Evolutionary conservation across 176 grass and related monocot species (phyloP), one percentile per base, ranked within the genome.

Genomic region (Eragrostis nindensis): DNA sequence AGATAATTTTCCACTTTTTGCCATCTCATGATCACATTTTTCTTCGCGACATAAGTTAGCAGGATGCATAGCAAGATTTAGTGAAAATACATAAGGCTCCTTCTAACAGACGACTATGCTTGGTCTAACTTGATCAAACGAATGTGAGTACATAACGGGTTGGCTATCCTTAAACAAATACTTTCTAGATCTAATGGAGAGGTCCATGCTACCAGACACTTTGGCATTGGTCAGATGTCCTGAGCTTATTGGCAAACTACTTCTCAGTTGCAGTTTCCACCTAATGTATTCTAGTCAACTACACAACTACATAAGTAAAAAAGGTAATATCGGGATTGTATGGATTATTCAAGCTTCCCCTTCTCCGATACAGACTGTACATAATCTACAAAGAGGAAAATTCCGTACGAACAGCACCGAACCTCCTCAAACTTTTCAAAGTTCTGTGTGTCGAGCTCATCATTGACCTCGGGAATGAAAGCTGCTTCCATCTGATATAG

Each of bases 401-500:
- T 2, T 24, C 24, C n/a, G 3, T 48, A 9, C 64, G 21, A 74
- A 80, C 62, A 53, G 71, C 48, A 86, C 49, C 65, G 68, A 53
- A 93, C 91, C 91, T 93, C 91, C 64, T 93, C 91, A 75, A 91
- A 97, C 41, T 93, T 93, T 75, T 93, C 91, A 77, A 93, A 97
- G 74, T 94, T 97, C 70, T 97, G 94, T 30, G 94, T 97, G 74
- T 97, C 94, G 86, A 97, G 73, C 30, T 94, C 89, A 73, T 77
- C 81, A 81, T 65, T 93, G 64, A 97, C 90, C 78, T 91, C 89
- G 13, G 94, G 91, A 85, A 83, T 94, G 69, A 97, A 97, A 74
- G 94, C 91, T 53, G 94, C 94, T 80, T 93, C 86, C 91, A 97
- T 97, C 74, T 93, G 81, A 86, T 97, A 97, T 32, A 97, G 43